Conservation (phyloP, 1,139 yeast species). For the Hyphopichia buzzinii region DNA sequence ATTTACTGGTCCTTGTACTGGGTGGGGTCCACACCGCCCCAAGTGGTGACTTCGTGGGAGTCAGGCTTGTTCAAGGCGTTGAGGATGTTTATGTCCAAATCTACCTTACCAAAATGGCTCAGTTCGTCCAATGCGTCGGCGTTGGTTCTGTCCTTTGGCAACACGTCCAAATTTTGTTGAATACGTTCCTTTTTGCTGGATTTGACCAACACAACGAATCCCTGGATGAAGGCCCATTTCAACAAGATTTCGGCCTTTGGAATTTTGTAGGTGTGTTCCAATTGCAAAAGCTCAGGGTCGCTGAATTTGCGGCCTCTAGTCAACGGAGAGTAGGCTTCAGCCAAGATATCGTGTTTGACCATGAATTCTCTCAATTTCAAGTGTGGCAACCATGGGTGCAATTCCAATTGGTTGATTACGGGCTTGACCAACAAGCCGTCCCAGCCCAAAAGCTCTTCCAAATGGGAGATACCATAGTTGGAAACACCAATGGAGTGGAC, state of each 20-base stretch:
- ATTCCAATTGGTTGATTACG: constrained; percentile 43
- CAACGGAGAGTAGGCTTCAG: constrained; percentile 72
- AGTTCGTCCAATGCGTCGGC: constrained; percentile 23
- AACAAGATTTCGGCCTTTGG: constrained; percentile 29
- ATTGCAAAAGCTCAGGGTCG: constrained; percentile 45
- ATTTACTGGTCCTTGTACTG: too few relatives aligned
- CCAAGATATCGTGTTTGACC: constrained; percentile 38
- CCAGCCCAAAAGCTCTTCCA: constrained; percentile 36
- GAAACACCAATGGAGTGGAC: constrained; percentile 45
- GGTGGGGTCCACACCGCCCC: constrained; percentile 31
- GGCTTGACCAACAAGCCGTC: constrained; percentile 36
- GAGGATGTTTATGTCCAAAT: constrained; percentile 30
- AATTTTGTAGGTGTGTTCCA: constrained; percentile 23
- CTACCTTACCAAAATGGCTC: constrained; percentile 29
- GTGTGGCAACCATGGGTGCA: constrained; percentile 48
- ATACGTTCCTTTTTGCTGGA: constrained; percentile 53
- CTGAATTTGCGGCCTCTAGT: constrained; percentile 57
- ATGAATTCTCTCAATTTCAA: constrained; percentile 36
- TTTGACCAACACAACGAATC: constrained; percentile 72
- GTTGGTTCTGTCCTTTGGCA: constrained; percentile 24
- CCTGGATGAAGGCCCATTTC: constrained; percentile 46
- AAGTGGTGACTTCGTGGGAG: constrained; percentile 27
- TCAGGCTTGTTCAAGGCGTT: constrained; percentile 34
- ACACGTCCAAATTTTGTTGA: constrained; percentile 32
- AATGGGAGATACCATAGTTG: constrained; percentile 34